Evolutionary conservation across 169 alveolate genomes (phyloP).

Genomic region (Theileria parva): DNA sequence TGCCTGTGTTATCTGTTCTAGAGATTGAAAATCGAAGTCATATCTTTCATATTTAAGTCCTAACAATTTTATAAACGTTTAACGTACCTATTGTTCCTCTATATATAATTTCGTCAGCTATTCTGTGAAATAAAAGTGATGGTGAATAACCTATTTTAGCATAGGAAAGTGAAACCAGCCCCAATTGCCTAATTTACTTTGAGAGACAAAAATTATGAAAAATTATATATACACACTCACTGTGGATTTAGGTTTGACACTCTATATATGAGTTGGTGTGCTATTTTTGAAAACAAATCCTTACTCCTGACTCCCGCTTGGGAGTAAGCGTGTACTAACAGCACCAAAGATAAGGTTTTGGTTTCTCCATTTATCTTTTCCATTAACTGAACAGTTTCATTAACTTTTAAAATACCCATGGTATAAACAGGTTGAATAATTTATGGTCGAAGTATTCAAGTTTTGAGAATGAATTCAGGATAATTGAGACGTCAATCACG

Average conservation of each 20-base stretch:
- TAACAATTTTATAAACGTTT: neutral
- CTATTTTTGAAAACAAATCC: conserved; percentile 34
- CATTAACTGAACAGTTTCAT: conserved; percentile 3
- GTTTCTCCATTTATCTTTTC: conserved; percentile 28
- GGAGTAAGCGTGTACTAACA: conserved; percentile 49
- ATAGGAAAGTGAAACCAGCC: conserved; percentile 42
- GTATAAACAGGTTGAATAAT: conserved; percentile 39
- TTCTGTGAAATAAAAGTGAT: conserved; percentile 35
- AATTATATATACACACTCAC: neutral
- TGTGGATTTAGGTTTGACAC: conserved; percentile 1
- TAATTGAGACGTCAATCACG: conserved; percentile 48
- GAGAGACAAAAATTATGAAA: neutral
- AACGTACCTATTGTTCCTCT: conserved; percentile 46
- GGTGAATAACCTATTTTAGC: conserved; percentile 37
- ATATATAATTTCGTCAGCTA: conserved; percentile 62
- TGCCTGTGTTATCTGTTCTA: conserved; percentile 61
- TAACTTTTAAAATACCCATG: conserved; percentile 27
- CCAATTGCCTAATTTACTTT: conserved; percentile 40
- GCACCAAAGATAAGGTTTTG: conserved; percentile 46
- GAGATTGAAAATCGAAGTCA: conserved; percentile 58
- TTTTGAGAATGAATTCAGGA: conserved; percentile 40
- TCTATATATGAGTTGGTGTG: conserved; percentile 17
- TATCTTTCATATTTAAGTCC: conserved; percentile 53
- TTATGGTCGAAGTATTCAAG: conserved; percentile 27
- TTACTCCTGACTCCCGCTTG: conserved; percentile 21